Evolutionary conservation across 2,329 filamentous ascomycete genomes (phyloP).

Genomic region (Alternaria sp.): DNA sequence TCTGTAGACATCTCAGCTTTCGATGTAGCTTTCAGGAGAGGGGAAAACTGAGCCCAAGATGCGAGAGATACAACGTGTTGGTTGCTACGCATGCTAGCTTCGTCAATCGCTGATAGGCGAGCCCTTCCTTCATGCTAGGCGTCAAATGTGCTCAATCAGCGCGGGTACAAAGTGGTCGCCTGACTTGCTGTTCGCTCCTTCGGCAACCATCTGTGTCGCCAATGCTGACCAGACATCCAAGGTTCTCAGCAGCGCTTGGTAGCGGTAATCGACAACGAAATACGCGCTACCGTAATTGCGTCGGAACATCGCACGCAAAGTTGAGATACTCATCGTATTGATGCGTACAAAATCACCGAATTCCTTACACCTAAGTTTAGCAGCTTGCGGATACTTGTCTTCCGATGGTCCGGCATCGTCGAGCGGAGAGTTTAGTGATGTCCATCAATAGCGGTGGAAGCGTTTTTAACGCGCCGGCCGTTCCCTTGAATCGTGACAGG

Average conservation of each 20-base stretch:
- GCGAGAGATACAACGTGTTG: not conserved
- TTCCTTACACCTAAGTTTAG: not conserved
- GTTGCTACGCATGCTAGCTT: not conserved
- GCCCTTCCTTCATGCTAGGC: not conserved
- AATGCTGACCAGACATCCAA: slow-evolving; percentile 13
- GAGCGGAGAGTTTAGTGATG: slow-evolving; percentile 16
- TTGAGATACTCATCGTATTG: not conserved
- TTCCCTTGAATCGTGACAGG: slow-evolving; percentile 19
- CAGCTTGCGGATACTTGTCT: not conserved
- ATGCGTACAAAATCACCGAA: not conserved
- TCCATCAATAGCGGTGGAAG: slow-evolving; percentile 14
- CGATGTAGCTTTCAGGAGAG: not conserved
- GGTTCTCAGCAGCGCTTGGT: slow-evolving; percentile 12
- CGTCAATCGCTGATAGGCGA: not conserved
- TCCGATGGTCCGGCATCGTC: not conserved
- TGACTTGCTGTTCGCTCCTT: slow-evolving; percentile 1
- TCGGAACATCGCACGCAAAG: not conserved
- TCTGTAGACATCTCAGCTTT: not conserved
- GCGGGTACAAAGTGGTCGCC: slow-evolving; percentile 4
- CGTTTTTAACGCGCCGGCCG: not conserved
- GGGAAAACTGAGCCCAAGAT: not conserved
- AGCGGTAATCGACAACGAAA: not conserved
- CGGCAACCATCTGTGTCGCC: slow-evolving; percentile 1
- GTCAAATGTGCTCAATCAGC: not conserved
- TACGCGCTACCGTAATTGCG: slow-evolving; percentile 1